Base-by-base conservation (phyloP, 1,284 basidiomycete species). In the Garcileccinum viscosum region DNA sequence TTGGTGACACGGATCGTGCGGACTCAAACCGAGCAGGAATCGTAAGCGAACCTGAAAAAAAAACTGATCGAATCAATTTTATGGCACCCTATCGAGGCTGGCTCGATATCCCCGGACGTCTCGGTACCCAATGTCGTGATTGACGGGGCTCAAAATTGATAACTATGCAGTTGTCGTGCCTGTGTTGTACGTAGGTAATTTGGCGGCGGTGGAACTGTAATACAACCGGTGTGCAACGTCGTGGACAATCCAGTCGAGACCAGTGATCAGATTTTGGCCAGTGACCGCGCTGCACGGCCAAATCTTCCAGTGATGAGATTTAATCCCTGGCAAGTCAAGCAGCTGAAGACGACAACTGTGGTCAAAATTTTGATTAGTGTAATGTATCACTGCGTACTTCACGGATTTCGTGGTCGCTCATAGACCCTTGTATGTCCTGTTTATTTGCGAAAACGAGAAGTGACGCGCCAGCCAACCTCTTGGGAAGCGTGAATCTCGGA, bases 401-500 rank as follows among this genome's bases (percentile, higher is more conserved):
- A 70, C 91, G 86, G 73, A 99, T 97, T 82, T 98, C 95, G 59
- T 86, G 81, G 64, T 91, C 88, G 19, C 89, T 88, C 88, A 99
- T 89, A 0, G 97, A 93, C 35, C 96, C 95, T 50, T 88, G 87
- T 42, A 99, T 89, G 82, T 99, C 98, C 82, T 98, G 97, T 82
- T 99, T 99, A 83, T 99, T 99, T n/a, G 98, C 98, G 80, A 99
- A 95, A 63, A 99, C 91, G 56, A 99, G 88, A 63, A 99, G 87
- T 22, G 96, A 97, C 58, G 97, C 97, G 24, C 97, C 97, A 64
- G 95, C 91, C 53, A 99, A 84, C 75, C 97, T 88, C 95, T 99
- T 27, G 76, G 73, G 56, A 35, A 67, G 35, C 67, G 63, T 70
- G 69, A 68, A 71, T 68, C 62, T 77, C 70, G 66, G 70, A 68